Percentiles rank a stretch among this genome's conserved stretches.
These are phyloP conservation scores for Claviceps paspali DNA, from an alignment of 2,329 filamentous ascomycete genomes.

Conservation along the genomic window DNA sequence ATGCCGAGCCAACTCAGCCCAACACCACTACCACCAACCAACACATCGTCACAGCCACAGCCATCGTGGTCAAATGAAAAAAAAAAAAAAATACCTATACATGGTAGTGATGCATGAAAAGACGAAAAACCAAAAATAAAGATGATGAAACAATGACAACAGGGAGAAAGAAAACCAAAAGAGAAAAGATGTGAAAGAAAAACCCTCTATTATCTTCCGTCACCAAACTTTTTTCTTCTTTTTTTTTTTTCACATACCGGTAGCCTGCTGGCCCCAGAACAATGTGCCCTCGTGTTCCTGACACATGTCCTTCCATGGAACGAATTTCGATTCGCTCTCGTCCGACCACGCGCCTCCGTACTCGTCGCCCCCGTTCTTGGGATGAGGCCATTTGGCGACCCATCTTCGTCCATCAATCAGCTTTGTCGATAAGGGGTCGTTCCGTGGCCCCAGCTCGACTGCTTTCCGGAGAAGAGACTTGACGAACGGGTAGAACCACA, in stretches of 20 bases:
- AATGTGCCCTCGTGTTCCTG: conserved; percentile 10
- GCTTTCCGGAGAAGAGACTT: conserved; percentile 16
- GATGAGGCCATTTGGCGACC: conserved; percentile 10
- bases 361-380: conserved; percentile 5
- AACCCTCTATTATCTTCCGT: no score
- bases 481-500: conserved; percentile 24
- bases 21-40: no score
- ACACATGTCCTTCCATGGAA: conserved; percentile 16
- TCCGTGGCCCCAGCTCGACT: conserved; percentile 11
- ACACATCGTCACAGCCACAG: no score
- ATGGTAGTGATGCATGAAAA: no score
- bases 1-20: no score
- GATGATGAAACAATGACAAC: no score
- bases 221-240: no score
- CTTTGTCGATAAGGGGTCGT: conserved; percentile 12
- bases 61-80: no score
- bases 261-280: conserved; percentile 11
- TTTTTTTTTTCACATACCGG: not conserved
- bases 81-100: no score
- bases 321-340: conserved; percentile 10
- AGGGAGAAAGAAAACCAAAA: no score
- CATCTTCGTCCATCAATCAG: conserved; percentile 18
- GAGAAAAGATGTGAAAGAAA: no score
- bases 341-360: conserved; percentile 14
- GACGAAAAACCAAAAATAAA: no score